These are phyloP conservation scores for Xylariales sp. DNA, from an alignment of 2,329 filamentous ascomycete species.

Conservation along the genomic window DNA sequence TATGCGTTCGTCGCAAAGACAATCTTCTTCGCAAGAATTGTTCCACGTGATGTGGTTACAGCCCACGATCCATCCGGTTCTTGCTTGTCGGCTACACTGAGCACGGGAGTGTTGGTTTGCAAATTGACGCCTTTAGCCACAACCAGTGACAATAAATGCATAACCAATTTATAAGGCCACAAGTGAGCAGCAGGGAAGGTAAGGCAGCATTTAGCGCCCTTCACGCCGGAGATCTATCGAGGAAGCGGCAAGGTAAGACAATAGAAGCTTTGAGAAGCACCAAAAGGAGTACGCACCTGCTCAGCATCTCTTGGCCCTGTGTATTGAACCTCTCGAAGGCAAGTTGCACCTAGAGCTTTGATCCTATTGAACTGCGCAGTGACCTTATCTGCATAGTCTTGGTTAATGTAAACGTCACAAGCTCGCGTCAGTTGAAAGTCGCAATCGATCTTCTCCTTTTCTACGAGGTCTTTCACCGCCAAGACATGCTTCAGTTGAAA, in stretches of 20 bases:
- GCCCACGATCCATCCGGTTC: too few species aligned
- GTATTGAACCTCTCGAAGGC: too few species aligned
- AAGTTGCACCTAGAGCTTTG: too few species aligned
- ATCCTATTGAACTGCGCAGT: not conserved
- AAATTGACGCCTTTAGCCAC: too few species aligned
- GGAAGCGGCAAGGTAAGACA: too few species aligned
- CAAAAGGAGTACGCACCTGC: too few species aligned
- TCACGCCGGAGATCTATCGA: slow-evolving; percentile 6
- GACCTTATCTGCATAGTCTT: too few species aligned
- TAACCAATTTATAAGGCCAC: slow-evolving; percentile 8
- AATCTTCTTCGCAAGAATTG: not conserved
- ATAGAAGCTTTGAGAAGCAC: too few species aligned
- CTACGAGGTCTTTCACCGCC: slow-evolving; percentile 27
- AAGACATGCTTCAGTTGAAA: too few species aligned
- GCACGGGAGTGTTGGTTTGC: too few species aligned
- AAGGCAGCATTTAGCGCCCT: not conserved
- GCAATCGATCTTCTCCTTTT: slow-evolving; percentile 32
- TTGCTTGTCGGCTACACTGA: too few species aligned
- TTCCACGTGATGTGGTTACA: not conserved
- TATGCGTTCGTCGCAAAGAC: not conserved
- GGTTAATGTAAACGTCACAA: slow-evolving; percentile 2
- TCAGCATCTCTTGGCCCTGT: too few species aligned
- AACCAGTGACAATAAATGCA: slow-evolving; percentile 1
- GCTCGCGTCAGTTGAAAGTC: slow-evolving; percentile 27
- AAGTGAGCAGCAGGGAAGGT: slow-evolving; percentile 1